A percentile compares a stretch with the other conserved stretches of the same genome.
phyloP scores from a whole-genome alignment of 768 basidiomycete genomes.

The Russula abietina region DNA sequence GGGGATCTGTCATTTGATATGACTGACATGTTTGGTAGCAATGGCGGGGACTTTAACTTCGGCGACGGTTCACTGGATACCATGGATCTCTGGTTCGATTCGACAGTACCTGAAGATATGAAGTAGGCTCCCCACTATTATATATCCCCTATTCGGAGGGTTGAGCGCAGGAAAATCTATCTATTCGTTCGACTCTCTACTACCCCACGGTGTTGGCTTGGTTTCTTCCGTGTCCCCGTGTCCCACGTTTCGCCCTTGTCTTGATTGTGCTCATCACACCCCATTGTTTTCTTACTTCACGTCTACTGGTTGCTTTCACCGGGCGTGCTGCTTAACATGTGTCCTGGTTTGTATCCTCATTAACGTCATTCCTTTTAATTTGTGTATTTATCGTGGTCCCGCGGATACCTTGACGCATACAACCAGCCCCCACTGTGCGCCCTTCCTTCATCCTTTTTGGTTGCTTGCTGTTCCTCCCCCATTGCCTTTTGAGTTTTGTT shows the following conservation, averaged over 20 bases:
- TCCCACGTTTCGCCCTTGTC: background rate
- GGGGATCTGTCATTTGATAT: slow-evolving; percentile 13
- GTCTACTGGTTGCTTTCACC: slow-evolving; percentile 1
- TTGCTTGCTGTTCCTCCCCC: background rate
- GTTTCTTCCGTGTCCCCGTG: background rate
- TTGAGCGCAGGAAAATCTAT: background rate
- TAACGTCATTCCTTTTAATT: slow-evolving; percentile 10
- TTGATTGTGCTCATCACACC: slow-evolving; percentile 11
- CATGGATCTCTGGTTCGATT: slow-evolving; percentile 15
- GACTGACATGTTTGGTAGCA: slow-evolving; percentile 9
- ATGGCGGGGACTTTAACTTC: slow-evolving; percentile 17
- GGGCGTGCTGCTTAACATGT: background rate
- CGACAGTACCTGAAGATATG: slow-evolving; percentile 9
- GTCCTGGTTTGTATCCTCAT: slow-evolving; percentile 13
- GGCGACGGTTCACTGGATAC: background rate
- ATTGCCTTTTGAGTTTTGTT: background rate
- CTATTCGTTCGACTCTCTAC: background rate
- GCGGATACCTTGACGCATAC: slow-evolving; percentile 21
- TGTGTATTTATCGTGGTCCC: slow-evolving; percentile 21
- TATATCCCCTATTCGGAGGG: background rate
- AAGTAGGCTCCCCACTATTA: background rate
- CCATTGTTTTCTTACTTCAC: slow-evolving; percentile 3
- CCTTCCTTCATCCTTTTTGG: background rate
- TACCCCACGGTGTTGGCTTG: background rate
- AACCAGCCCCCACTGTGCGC: background rate